A percentile compares a stretch with the other conserved stretches of the same genome.
Conservation (phyloP, 73 alveolate species). For the Uronychia binucleata region DNA sequence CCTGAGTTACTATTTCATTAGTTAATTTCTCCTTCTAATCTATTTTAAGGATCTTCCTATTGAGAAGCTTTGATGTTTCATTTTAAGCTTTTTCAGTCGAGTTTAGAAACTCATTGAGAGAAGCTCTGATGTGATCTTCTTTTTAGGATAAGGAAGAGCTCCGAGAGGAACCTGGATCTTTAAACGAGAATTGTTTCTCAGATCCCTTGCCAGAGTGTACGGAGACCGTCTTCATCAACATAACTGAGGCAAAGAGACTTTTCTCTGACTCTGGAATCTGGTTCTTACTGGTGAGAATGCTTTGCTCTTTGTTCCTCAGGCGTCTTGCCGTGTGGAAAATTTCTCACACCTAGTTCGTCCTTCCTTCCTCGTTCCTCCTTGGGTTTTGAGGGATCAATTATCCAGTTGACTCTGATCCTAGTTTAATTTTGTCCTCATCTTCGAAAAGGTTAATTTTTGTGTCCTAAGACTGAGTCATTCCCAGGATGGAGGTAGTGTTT, state of each 20-base stretch:
- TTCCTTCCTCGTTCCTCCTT: neutral
- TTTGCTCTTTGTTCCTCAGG: neutral
- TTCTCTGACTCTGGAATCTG: neutral
- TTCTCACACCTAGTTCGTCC: neutral
- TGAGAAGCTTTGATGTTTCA: no score
- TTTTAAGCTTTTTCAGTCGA: no score
- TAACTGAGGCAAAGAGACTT: neutral
- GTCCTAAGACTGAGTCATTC: no score
- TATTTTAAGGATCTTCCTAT: no score
- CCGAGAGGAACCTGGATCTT: neutral
- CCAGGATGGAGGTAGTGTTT: no score
- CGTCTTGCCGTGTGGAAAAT: neutral
- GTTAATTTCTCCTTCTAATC: no score
- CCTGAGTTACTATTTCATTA: no score
- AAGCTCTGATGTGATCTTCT: neutral
- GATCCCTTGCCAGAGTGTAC: neutral
- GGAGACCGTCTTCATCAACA: neutral
- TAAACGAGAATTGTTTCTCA: neutral
- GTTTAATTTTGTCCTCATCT: no score
- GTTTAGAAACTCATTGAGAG: neutral
- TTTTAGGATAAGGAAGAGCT: neutral
- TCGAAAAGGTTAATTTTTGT: no score
- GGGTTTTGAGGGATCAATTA: neutral
- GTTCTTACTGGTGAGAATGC: neutral
- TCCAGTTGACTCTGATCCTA: no score